Conservation (phyloP, 2,329 filamentous ascomycete genomes). For the Monosporascus sp. region DNA sequence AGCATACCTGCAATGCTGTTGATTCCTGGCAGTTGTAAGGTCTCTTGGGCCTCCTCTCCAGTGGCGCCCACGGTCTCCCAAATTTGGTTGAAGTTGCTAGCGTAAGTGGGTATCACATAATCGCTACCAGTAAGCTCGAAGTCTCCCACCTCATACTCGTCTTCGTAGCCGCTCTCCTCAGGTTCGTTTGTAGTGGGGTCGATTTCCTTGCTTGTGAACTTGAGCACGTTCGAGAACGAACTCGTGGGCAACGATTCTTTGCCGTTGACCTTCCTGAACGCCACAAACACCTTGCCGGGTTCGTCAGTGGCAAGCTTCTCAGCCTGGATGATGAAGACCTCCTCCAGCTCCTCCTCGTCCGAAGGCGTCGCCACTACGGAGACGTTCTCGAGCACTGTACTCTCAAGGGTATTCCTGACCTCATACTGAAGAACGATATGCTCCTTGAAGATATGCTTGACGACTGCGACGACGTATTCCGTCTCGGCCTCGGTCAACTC, state of each 20-base stretch:
- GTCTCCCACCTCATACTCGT: constrained; percentile 95
- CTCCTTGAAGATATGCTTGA: constrained; percentile 98
- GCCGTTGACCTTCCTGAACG: constrained; percentile 78
- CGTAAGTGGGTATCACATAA: constrained; percentile 89
- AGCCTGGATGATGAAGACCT: constrained; percentile 90
- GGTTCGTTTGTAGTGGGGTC: constrained; percentile 91
- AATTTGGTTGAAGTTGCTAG: constrained; percentile 89
- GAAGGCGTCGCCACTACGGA: constrained; percentile 74
- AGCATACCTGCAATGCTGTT: constrained; percentile 86
- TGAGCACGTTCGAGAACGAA: constrained; percentile 86
- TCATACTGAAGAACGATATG: constrained; percentile 95
- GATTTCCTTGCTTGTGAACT: constrained; percentile 97
- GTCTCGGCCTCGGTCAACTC: constrained; percentile 96
- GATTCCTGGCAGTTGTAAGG: constrained; percentile 76
- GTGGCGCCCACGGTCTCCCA: constrained; percentile 92
- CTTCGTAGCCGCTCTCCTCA: constrained; percentile 88
- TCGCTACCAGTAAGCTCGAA: constrained; percentile 87
- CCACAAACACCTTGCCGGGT: constrained; percentile 90
- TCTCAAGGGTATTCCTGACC: constrained; percentile 92
- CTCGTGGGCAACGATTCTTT: constrained; percentile 72
- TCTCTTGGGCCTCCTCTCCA: constrained; percentile 87
- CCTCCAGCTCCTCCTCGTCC: constrained; percentile 78
- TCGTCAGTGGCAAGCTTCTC: constrained; percentile 78
- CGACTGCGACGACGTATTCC: constrained; percentile 87
- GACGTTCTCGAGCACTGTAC: constrained; percentile 85